These are phyloP conservation scores for Epichloe scottii DNA, from an alignment of 2,329 filamentous ascomycete genomes.

Conservation along the genomic window DNA sequence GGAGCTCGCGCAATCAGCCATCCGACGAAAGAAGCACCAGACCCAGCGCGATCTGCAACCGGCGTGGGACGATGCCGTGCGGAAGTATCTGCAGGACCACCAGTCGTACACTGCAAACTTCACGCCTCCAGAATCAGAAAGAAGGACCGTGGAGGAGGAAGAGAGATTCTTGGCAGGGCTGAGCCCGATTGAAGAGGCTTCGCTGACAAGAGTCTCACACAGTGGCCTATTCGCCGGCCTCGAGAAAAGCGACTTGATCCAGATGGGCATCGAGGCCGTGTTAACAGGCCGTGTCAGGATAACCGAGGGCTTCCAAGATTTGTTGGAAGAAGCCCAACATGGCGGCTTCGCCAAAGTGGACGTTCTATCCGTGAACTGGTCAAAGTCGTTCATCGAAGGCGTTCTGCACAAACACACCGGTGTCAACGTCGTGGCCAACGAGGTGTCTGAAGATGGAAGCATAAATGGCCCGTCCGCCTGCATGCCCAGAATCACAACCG, in stretches of 20 bases:
- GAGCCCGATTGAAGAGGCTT: conserved; percentile 31
- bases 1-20: conserved; percentile 31
- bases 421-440: conserved; percentile 32
- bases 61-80: conserved; percentile 33
- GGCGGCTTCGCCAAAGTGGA: conserved; percentile 27
- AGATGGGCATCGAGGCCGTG: conserved; percentile 26
- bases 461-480: conserved; percentile 28
- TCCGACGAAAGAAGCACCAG: conserved; percentile 19
- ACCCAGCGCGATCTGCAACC: conserved; percentile 20
- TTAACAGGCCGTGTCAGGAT: conserved; percentile 21
- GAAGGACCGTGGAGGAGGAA: conserved; percentile 27
- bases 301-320: conserved; percentile 26
- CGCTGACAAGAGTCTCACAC: conserved; percentile 29
- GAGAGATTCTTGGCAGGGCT: conserved; percentile 30
- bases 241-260: conserved; percentile 17
- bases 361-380: conserved; percentile 42
- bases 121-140: conserved; percentile 17
- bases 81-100: conserved; percentile 31
- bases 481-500: conserved; percentile 20
- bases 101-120: conserved; percentile 23
- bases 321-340: conserved; percentile 15
- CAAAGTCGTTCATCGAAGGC: conserved; percentile 32
- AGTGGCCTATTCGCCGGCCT: conserved; percentile 34
- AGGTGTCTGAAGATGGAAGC: conserved; percentile 23
- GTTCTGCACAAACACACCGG: conserved; percentile 21